Base-by-base conservation (phyloP, 768 basidiomycete species). In the Russula emetica region DNA sequence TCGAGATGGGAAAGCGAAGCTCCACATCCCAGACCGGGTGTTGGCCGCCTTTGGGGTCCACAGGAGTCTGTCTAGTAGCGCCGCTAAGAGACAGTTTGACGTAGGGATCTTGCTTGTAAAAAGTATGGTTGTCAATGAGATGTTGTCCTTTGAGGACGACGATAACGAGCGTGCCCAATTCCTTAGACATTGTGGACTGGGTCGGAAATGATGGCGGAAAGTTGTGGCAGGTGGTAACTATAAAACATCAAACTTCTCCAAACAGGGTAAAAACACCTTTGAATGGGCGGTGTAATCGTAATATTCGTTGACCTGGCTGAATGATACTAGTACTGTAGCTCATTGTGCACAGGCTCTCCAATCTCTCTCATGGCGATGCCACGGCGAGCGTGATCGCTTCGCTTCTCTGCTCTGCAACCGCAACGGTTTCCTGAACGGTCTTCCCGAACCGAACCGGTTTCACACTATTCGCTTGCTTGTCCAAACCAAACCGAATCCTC, bases 1-100 rank as follows among this genome's bases (percentile, higher is more conserved):
- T 85, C 68, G 82, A 73, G 53, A 98, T 79, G 6, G 86, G 81
- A 73, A 94, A 86, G 49, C 92, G 84, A 58, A 95, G 74, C 74
- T 97, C 94, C 38, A 85, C 85, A 71, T 97, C 94, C 93, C 94
- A 98, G 63, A 87, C 83, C 2, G 95, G 95, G 74, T 92, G 89
- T 71, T 98, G 95, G 0, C 95, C 95, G 2, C 94, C 94, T 71
- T 87, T 92, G 68, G 85, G 79, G 70, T 92, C 88, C 63, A 86
- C 80, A 58, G 82, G 78, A 0, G 92, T 94, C 62, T 82, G 82
- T 71, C 90, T 84, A 57, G 82, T 85, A 20, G 77, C 77, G 44
- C 85, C 84, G 73, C 78, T 75, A 62, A 94, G 75, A 2, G 78
- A 76, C 7, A 85, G 78, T 67, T 88, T 81, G 3, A 86, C 87